These are phyloP conservation scores for Talaromyces sp. DNA, from an alignment of 2,329 filamentous ascomycete genomes.

Conservation along the genomic window DNA sequence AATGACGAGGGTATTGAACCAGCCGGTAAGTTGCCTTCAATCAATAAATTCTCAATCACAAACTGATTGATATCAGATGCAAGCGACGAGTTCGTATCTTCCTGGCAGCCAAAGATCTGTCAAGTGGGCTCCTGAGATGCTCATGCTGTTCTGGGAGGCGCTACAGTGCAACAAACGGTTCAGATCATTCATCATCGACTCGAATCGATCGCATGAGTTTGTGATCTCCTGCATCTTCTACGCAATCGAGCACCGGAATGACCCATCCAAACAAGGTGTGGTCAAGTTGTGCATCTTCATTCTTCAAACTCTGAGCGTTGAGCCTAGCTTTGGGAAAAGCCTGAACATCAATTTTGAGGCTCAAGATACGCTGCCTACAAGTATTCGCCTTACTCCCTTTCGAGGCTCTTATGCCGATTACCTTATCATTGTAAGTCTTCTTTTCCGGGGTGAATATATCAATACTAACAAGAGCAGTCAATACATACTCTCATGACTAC, in stretches of 20 bases:
- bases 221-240: constrained; percentile 87
- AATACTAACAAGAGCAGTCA: constrained; percentile 51
- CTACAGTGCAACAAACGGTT: constrained; percentile 98
- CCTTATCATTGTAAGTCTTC: constrained; percentile 63
- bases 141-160: constrained; percentile 96
- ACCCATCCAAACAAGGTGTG: constrained; percentile 81
- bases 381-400: constrained; percentile 78
- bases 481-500: constrained; percentile 88
- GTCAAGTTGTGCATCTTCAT: constrained; percentile 98
- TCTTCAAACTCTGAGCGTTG: constrained; percentile 88
- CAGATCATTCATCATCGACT: constrained; percentile 93
- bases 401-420: constrained; percentile 90
- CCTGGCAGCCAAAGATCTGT: constrained; percentile 74
- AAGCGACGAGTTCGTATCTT: constrained; percentile 81
- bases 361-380: constrained; percentile 77
- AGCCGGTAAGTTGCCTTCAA: constrained; percentile 51
- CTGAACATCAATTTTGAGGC: constrained; percentile 84
- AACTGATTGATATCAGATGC: constrained; percentile 47
- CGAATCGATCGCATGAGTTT: constrained; percentile 87
- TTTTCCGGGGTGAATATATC: background rate
- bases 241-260: constrained; percentile 79
- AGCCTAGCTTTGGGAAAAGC: constrained; percentile 81
- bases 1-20: constrained; percentile 86
- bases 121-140: constrained; percentile 88
- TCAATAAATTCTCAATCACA: constrained; percentile 6